Evolutionary conservation across 2,329 filamentous ascomycete genomes (phyloP).

Genomic region (Cercospora sp.): DNA sequence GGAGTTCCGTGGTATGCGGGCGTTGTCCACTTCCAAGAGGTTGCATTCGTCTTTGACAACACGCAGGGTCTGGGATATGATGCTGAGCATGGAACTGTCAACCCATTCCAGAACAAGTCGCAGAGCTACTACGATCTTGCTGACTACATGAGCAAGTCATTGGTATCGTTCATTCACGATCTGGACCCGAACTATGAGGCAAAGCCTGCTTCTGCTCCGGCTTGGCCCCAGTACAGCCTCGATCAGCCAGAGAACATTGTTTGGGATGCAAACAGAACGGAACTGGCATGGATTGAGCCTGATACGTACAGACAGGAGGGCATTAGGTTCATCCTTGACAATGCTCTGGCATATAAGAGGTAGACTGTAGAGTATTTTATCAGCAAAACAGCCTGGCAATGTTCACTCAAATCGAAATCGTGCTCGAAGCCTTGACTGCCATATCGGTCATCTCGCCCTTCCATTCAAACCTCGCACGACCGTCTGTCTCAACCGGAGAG

Average conservation of each 20-base stretch:
- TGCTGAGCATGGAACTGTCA: conserved; percentile 34
- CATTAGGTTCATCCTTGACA: conserved; percentile 46
- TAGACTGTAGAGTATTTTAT: not conserved
- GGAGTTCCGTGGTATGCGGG: conserved; percentile 48
- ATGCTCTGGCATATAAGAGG: conserved; percentile 29
- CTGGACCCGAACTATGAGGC: conserved; percentile 42
- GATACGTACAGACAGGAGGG: conserved; percentile 50
- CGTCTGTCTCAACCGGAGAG: too few species aligned
- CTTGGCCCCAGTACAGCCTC: conserved; percentile 46
- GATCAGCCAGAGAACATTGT: conserved; percentile 45
- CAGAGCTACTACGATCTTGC: conserved; percentile 44
- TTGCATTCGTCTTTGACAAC: conserved; percentile 49
- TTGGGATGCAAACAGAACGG: conserved; percentile 49
- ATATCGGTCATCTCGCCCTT: not conserved
- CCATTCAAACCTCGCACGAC: not conserved
- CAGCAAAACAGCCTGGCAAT: not conserved
- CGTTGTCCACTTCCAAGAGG: conserved; percentile 57
- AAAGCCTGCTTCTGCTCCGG: conserved; percentile 19
- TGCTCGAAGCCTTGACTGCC: not conserved
- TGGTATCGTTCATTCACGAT: conserved; percentile 49
- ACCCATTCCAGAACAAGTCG: conserved; percentile 41
- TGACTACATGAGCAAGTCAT: conserved; percentile 48
- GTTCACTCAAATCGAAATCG: not conserved
- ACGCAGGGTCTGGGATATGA: conserved; percentile 46
- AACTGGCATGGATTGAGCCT: conserved; percentile 40